A percentile compares a stretch with the other conserved stretches of the same genome.
Conservation (phyloP, 345 rosid genomes). For the Sisymbrium altissimum region DNA sequence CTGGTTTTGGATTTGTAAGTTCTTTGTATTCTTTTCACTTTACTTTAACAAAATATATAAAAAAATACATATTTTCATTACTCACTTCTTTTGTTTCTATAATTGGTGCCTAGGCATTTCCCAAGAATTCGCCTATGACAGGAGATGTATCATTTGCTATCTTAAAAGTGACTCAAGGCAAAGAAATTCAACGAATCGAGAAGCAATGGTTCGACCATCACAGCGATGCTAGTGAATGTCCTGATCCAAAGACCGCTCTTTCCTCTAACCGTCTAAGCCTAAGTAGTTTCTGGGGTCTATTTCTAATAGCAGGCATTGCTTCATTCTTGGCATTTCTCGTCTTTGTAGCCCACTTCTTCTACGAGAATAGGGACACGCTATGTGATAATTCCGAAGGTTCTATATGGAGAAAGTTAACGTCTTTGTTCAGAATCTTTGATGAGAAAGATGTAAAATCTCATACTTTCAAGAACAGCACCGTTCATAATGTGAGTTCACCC, state of each 20-base stretch:
- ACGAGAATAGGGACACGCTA: constrained; percentile 1
- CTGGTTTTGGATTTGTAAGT: constrained; percentile 51
- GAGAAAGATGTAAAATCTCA: constrained; percentile 38
- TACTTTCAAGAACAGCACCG: constrained; percentile 21
- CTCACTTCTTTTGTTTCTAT: background rate
- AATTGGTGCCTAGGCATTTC: constrained; percentile 37
- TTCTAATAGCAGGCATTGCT: constrained; percentile 40
- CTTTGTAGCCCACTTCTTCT: constrained; percentile 17
- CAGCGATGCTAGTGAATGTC: background rate
- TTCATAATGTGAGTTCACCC: constrained; percentile 27
- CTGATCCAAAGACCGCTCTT: constrained; percentile 6
- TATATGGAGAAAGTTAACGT: constrained; percentile 18
- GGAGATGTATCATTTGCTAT: constrained; percentile 43
- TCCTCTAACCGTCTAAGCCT: constrained; percentile 36
- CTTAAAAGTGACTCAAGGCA: constrained; percentile 39
- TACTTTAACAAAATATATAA: background rate
- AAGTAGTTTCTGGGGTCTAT: constrained; percentile 44
- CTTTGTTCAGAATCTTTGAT: constrained; percentile 27
- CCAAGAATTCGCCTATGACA: constrained; percentile 37
- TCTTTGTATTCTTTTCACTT: background rate
- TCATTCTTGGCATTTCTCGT: constrained; percentile 35
- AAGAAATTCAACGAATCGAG: constrained; percentile 23
- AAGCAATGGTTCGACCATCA: background rate
- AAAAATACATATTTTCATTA: background rate
- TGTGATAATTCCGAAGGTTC: constrained; percentile 25